phyloP scores from a whole-genome alignment of 2,329 filamentous ascomycete genomes.

The Pseudocercospora vitis region DNA sequence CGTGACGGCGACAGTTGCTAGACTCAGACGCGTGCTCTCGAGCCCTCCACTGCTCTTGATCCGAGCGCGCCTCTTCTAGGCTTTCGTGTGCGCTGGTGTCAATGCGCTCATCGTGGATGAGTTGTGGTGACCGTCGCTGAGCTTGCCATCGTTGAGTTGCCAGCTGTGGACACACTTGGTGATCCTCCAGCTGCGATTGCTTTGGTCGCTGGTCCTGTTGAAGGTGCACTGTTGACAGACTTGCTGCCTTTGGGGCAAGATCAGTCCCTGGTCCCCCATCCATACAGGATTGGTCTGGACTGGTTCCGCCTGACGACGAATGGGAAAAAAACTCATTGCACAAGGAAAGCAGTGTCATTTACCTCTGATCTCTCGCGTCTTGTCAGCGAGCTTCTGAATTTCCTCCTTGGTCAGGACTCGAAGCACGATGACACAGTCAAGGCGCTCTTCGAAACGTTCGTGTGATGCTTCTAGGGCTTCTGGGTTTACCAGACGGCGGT shows the following conservation, averaged over 20 bases:
- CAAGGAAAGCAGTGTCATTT: slow-evolving; percentile 22
- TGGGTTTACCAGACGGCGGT: slow-evolving; percentile 82
- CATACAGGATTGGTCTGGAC: slow-evolving; percentile 16
- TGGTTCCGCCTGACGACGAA: slow-evolving; percentile 13
- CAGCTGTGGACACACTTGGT: neutral
- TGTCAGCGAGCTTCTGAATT: slow-evolving; percentile 80
- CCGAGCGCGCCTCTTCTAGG: slow-evolving; percentile 21
- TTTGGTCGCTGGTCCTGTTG: neutral
- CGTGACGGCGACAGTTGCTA: slow-evolving; percentile 13
- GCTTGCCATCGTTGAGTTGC: neutral
- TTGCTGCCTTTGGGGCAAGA: slow-evolving; percentile 19
- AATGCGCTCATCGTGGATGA: slow-evolving; percentile 17
- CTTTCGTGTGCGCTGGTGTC: slow-evolving; percentile 18
- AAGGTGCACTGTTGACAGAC: neutral
- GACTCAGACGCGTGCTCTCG: neutral
- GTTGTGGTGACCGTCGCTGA: slow-evolving; percentile 12
- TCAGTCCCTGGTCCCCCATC: slow-evolving; percentile 19
- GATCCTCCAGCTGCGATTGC: slow-evolving; percentile 19
- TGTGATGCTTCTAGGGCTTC: slow-evolving; percentile 82
- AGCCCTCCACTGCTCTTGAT: slow-evolving; percentile 14
- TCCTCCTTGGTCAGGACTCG: slow-evolving; percentile 84
- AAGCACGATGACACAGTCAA: slow-evolving; percentile 90
- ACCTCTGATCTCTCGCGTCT: slow-evolving; percentile 76
- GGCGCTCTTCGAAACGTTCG: slow-evolving; percentile 86
- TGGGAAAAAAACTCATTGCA: slow-evolving; percentile 1